Percentiles rank a stretch among this genome's conserved stretches.
Evolutionary conservation across 345 rosid species (phyloP).

Genomic region (Acer yangbiense): DNA sequence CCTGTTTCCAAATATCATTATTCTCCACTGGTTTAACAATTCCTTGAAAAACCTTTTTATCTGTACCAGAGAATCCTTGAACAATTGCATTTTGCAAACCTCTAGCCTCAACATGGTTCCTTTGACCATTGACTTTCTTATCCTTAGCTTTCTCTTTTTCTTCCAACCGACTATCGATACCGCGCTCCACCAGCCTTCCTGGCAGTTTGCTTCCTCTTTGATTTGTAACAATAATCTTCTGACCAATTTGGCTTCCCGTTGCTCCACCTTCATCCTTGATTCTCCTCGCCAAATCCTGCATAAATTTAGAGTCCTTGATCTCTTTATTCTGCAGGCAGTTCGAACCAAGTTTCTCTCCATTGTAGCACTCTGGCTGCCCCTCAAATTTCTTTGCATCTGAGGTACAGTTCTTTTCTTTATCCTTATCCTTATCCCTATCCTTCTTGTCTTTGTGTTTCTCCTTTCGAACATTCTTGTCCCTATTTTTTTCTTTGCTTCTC

Average conservation of each 20-base stretch:
- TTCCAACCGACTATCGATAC: conserved; percentile 18
- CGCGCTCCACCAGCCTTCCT: conserved; percentile 28
- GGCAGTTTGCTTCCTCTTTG: conserved; percentile 29
- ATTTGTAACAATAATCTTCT: conserved; percentile 27
- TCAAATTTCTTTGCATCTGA: conserved; percentile 32
- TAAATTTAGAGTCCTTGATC: conserved; percentile 40
- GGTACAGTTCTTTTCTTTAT: conserved; percentile 40
- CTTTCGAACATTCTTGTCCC: conserved; percentile 48
- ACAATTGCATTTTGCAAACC: conserved; percentile 28
- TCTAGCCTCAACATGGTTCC: conserved; percentile 25
- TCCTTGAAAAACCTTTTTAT: conserved; percentile 40
- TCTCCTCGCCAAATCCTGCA: conserved; percentile 58
- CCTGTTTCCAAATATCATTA: conserved; percentile 35
- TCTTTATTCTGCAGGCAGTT: conserved; percentile 33
- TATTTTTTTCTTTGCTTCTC: conserved; percentile 53
- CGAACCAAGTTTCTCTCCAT: conserved; percentile 34
- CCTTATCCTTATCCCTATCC: conserved; percentile 37
- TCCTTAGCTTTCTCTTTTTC: conserved; percentile 34
- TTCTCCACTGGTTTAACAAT: conserved; percentile 39
- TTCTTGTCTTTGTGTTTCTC: conserved; percentile 54
- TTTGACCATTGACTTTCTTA: conserved; percentile 33
- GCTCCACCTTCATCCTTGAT: conserved; percentile 49
- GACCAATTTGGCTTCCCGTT: conserved; percentile 44
- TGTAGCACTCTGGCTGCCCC: conserved; percentile 23
- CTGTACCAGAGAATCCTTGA: conserved; percentile 29